Evolutionary conservation across 768 basidiomycete genomes (phyloP), one percentile per base, ranked within the genome.

Genomic region (Mycena haematopus): DNA sequence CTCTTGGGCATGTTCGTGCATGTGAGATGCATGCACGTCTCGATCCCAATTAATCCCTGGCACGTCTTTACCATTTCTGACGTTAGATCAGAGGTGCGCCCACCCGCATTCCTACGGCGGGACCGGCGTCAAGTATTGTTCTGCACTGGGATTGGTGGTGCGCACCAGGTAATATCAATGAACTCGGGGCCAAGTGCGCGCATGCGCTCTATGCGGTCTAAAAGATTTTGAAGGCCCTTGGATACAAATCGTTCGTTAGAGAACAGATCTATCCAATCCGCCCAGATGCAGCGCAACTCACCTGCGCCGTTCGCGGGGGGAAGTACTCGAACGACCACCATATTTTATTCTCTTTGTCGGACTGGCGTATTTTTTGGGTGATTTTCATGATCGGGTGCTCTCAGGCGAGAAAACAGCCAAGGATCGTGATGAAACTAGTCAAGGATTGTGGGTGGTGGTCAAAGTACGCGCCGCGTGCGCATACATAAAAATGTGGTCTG

Each of bases 291-390:
- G n/a, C 40, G 40, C 58, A 57, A 71, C 76, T 61, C 65, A 94
- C 93, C 87, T 96, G 95, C 52, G 94, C 94, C 35, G 95, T 97
- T 66, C 95, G 82, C 22, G 93, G 96, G n/a, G 97, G 96, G 72
- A 99, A 99, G 79, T 95, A 99, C 74, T 99, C 96, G 74, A 99
- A 99, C 38, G 93, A 95, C 96, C 96, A 99, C 91, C 95, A 97
- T 62, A 93, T 79, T 71, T 93, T 88, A 66, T 90, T 89, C 69
- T 96, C 91, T 74, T 90, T 89, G 63, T 86, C 79, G 51, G 92
- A 92, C 75, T 93, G 87, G 66, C 89, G 83, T 47, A 98, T 93
- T 81, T 96, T 98, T 77, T 95, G 87, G 69, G 89, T 94, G 76
- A 99, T 93, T 86, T 91, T 96, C 94, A 97, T 97, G 77, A 31